phyloP scores from a whole-genome alignment of 495 filamentous ascomycete species.

The Xylaria scruposa region DNA sequence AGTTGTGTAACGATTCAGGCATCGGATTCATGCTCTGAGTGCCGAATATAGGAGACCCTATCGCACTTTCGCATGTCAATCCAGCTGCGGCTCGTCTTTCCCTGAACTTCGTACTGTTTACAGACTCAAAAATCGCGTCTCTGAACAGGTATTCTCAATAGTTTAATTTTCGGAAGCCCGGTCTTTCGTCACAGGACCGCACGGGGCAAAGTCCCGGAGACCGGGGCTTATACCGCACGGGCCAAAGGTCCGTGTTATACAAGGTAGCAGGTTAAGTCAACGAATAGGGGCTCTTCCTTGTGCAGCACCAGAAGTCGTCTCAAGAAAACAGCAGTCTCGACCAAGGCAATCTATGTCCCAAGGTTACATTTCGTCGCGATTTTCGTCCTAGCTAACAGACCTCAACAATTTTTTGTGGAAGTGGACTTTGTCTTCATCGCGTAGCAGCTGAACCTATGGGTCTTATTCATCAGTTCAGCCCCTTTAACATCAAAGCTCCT shows the following conservation, averaged over 20 bases:
- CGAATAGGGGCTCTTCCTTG: background rate
- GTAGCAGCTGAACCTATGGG: too few relatives aligned
- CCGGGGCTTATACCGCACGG: background rate
- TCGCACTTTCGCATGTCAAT: background rate
- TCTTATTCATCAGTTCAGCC: too few relatives aligned
- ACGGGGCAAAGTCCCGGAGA: background rate
- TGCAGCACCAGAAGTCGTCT: background rate
- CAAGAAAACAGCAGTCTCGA: background rate
- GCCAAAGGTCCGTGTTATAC: background rate
- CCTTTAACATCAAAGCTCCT: background rate
- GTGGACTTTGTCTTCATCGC: background rate
- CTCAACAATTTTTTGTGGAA: background rate
- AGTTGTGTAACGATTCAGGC: background rate
- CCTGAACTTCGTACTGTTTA: background rate
- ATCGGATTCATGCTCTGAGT: background rate
- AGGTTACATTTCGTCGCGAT: background rate
- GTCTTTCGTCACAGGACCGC: background rate
- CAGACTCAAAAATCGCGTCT: background rate
- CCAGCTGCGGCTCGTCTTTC: background rate
- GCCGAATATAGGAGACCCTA: background rate
- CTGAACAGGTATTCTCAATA: background rate
- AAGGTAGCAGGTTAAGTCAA: too few relatives aligned
- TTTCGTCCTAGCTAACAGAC: background rate
- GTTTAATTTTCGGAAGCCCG: background rate
- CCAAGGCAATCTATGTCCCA: background rate